These are phyloP conservation scores for Ceratocystis cubensis DNA, from an alignment of 2,329 filamentous ascomycete genomes.

Conservation along the genomic window DNA sequence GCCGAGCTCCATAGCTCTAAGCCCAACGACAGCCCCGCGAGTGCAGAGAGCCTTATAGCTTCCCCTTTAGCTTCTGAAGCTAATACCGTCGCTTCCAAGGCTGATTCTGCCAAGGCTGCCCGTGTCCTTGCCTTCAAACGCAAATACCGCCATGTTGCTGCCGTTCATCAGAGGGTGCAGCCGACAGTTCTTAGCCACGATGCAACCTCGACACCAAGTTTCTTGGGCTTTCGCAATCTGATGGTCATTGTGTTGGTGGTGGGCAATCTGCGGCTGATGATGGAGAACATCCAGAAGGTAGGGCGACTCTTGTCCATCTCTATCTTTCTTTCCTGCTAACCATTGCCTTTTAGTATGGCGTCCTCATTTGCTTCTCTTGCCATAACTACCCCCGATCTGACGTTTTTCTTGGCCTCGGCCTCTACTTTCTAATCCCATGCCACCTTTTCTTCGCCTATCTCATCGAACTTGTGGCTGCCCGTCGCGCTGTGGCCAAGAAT, in stretches of 20 bases:
- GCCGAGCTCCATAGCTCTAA: background rate
- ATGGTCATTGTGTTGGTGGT: conserved; percentile 92
- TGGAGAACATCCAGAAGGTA: conserved; percentile 94
- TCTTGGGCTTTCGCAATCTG: conserved; percentile 86
- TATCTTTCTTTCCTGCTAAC: conserved; percentile 17
- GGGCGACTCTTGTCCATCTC: conserved; percentile 12
- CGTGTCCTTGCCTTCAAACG: conserved; percentile 18
- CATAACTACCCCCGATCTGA: conserved; percentile 78
- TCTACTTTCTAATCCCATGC: conserved; percentile 80
- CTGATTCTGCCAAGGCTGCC: conserved; percentile 14
- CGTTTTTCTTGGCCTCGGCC: conserved; percentile 56
- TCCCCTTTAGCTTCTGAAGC: background rate
- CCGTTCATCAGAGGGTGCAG: conserved; percentile 59
- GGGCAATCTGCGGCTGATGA: conserved; percentile 84
- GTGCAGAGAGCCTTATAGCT: background rate
- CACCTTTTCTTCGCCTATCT: conserved; percentile 83
- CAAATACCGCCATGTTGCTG: conserved; percentile 87
- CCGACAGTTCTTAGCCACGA: conserved; percentile 83
- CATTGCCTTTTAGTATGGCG: conserved; percentile 58
- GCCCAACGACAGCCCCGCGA: background rate
- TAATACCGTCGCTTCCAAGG: background rate
- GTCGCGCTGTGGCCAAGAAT: conserved; percentile 54
- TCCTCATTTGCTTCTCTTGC: conserved; percentile 81
- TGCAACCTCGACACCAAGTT: conserved; percentile 60
- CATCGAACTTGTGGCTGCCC: conserved; percentile 73